Conservation (phyloP, 2,329 filamentous ascomycete genomes). For the Fusarium xyrophilum region DNA sequence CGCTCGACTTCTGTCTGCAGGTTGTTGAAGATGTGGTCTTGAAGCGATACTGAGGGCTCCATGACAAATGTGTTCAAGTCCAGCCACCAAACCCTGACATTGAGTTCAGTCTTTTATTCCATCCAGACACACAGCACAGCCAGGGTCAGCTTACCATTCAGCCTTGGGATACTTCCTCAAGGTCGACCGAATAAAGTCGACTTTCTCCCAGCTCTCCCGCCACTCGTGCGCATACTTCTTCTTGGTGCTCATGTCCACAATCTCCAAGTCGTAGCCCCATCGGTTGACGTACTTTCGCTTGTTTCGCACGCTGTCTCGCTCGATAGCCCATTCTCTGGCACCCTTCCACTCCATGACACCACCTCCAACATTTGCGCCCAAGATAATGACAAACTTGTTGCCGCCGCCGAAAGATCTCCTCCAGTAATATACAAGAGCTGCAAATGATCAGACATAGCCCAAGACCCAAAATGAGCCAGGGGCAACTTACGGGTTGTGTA, state of each 20-base stretch:
- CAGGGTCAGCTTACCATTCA: constrained; percentile 75
- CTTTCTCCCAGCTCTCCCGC: constrained; percentile 99
- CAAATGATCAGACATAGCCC: neutral
- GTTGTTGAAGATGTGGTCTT: constrained; percentile 86
- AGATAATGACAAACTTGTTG: constrained; percentile 89
- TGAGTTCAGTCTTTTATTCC: constrained; percentile 21
- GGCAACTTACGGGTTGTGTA: constrained; percentile 74
- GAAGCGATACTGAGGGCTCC: constrained; percentile 90
- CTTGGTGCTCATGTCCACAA: constrained; percentile 98
- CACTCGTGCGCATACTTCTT: constrained; percentile 99
- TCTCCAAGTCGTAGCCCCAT: constrained; percentile 96
- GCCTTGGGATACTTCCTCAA: constrained; percentile 94
- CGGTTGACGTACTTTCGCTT: constrained; percentile 85
- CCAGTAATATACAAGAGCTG: constrained; percentile 63
- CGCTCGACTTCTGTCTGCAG: constrained; percentile 80
- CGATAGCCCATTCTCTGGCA: constrained; percentile 95
- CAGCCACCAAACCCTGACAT: constrained; percentile 99
- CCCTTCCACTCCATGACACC: constrained; percentile 99
- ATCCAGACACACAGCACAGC: neutral
- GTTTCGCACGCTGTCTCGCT: constrained; percentile 93
- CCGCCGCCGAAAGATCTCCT: constrained; percentile 81
- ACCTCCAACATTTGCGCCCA: constrained; percentile 92
- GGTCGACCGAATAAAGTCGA: constrained; percentile 86
- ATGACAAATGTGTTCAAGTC: constrained; percentile 98
- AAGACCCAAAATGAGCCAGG: neutral